Evolutionary conservation across 345 rosid species (phyloP), one percentile per base, ranked within the genome.

Genomic region (Syzygium aromaticum): DNA sequence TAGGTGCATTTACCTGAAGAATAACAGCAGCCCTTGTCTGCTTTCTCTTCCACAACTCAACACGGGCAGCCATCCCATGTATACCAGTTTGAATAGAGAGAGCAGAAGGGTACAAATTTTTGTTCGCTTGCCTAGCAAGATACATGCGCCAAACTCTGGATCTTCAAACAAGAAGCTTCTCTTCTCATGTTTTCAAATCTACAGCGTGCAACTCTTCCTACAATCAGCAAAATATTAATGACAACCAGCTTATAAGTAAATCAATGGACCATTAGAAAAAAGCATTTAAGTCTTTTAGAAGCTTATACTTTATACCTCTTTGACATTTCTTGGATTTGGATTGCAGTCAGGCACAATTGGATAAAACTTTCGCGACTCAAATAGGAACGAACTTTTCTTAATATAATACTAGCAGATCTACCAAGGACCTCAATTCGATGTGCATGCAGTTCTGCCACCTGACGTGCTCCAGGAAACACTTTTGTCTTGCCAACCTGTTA

Each of bases 381-480:
- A 92, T 95, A 93, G 30, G 94, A 89, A 40, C 90, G 95, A 80
- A 92, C 92, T 92, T 93, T 96, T 80, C 97, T 94, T 92, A 95
- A 98, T 85, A 98, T 94, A 77, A 93, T 91, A 89, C 90, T 91
- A 40, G 99, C 99, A 30, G 99, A 94, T 87, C 92, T 92, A 87
- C 98, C 97, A 86, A 98, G 91, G 51, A 94, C 96, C 90, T 95
- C 96, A 77, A 85, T 93, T 88, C 98, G 92, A 84, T 90, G 93
- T 89, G 92, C 91, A 93, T 96, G 99, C 86, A 96, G 87, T 90
- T 98, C 99, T 89, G 99, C 99, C 99, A 98, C 96, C 90, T 98
- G 99, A 87, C 98, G 99, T 63, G 99, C 99, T 91, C 99, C 91
- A 85, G 95, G 98, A 89, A 98, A 96, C 85, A 98, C 94, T 91